Percentiles rank a stretch among this genome's conserved stretches.
phyloP scores from a whole-genome alignment of 192 early-diverging fungal genomes.

The Jimgerdemannia flammicorona region DNA sequence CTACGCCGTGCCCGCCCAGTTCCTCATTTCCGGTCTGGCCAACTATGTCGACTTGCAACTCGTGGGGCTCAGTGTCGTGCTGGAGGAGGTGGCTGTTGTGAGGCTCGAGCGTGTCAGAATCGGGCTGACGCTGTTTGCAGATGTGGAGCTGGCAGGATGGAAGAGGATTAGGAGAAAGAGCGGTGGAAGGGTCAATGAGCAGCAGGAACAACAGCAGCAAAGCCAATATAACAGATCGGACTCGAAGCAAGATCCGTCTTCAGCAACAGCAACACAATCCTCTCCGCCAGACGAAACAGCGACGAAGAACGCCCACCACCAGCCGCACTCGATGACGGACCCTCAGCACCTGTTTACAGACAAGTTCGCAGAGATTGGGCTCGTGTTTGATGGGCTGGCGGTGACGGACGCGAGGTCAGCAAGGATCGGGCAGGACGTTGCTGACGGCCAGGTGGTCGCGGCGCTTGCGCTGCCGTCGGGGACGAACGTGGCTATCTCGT shows the following conservation, averaged over 20 bases:
- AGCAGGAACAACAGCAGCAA: neutral
- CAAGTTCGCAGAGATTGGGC: constrained; percentile 32
- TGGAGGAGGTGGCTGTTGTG: constrained; percentile 16
- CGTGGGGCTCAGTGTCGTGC: constrained; percentile 8
- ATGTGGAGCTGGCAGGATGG: neutral
- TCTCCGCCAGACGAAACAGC: neutral
- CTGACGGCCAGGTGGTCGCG: neutral
- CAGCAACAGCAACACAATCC: neutral
- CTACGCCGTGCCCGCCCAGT: constrained; percentile 37
- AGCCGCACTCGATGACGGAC: constrained; percentile 34
- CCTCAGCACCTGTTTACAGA: constrained; percentile 35
- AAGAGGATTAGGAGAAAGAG: neutral
- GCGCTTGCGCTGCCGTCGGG: constrained; percentile 17
- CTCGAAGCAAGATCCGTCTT: neutral
- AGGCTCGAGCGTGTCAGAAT: constrained; percentile 16
- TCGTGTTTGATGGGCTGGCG: constrained; percentile 14
- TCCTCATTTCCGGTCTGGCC: constrained; percentile 33
- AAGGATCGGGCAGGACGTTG: too few species aligned
- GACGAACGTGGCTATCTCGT: constrained; percentile 22
- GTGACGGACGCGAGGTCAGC: neutral
- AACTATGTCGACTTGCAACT: constrained; percentile 34
- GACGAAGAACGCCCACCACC: constrained; percentile 16
- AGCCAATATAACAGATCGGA: neutral
- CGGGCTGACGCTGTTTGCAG: constrained; percentile 26
- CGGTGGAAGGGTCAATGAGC: neutral